Conservation (phyloP, 2,329 filamentous ascomycete species). For the Aschersonia sp. region DNA sequence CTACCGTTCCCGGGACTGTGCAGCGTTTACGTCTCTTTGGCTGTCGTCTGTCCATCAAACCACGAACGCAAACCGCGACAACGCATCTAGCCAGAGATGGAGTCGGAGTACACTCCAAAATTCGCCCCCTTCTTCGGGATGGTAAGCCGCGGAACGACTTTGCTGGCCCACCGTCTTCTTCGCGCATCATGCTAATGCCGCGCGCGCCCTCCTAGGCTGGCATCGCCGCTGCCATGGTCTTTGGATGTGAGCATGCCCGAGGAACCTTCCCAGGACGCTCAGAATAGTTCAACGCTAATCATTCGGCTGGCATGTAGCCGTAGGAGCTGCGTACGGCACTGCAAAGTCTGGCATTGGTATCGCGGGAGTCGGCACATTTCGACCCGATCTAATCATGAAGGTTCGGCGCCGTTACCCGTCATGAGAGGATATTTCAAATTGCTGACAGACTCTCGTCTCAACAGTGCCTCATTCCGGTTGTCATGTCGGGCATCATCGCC, state of each 20-base stretch:
- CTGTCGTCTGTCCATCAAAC: neutral
- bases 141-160: constrained; percentile 34
- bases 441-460: neutral
- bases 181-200: neutral
- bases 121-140: constrained; percentile 83
- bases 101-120: constrained; percentile 53
- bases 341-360: constrained; percentile 84
- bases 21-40: neutral
- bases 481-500: constrained; percentile 99
- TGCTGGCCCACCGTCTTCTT: constrained; percentile 7
- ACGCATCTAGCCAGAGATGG: constrained; percentile 25
- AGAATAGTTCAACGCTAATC: neutral
- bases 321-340: constrained; percentile 74
- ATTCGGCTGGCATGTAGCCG: constrained; percentile 20
- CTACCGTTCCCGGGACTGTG: no score
- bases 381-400: constrained; percentile 86
- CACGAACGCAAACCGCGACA: neutral
- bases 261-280: neutral
- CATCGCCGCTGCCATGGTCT: constrained; percentile 71
- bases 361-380: constrained; percentile 69
- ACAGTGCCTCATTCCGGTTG: constrained; percentile 70
- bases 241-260: constrained; percentile 49
- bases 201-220: constrained; percentile 39
- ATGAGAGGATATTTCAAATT: neutral
- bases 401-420: constrained; percentile 21